phyloP scores from a whole-genome alignment of 106 monocot species.

The Agapanthus africanus region DNA sequence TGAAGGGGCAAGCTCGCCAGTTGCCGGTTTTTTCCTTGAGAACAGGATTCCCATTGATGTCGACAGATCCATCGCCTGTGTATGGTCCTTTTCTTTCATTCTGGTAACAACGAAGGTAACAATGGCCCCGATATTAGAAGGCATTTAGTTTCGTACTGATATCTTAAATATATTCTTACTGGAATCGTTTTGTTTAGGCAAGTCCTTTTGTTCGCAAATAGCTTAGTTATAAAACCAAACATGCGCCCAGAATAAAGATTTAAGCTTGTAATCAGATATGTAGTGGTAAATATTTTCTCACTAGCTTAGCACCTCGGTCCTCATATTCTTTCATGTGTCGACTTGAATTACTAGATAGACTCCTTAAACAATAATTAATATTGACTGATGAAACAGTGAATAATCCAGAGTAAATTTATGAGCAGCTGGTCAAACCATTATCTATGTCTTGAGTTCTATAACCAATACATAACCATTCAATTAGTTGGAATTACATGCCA shows the following conservation, averaged over 20 bases:
- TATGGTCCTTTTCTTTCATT: slow-evolving; percentile 9
- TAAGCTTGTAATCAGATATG: background rate
- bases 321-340: background rate
- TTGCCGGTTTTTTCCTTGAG: slow-evolving; percentile 25
- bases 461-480: no score
- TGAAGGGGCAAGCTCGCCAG: slow-evolving; percentile 40
- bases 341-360: background rate
- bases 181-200: background rate
- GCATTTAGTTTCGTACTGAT: background rate
- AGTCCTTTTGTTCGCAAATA: background rate
- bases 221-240: background rate
- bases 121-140: background rate
- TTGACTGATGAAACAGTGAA: no score
- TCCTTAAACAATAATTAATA: background rate
- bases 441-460: no score
- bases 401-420: no score
- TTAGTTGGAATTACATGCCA: no score
- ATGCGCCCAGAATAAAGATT: background rate
- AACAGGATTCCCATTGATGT: slow-evolving; percentile 32
- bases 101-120: slow-evolving; percentile 12
- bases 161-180: background rate
- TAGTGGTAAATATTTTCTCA: background rate
- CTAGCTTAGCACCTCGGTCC: no score
- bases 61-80: slow-evolving; percentile 34
- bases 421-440: no score